Evolutionary conservation across 2,329 filamentous ascomycete species (phyloP).

Genomic region (Aspergillus hiratsukae): DNA sequence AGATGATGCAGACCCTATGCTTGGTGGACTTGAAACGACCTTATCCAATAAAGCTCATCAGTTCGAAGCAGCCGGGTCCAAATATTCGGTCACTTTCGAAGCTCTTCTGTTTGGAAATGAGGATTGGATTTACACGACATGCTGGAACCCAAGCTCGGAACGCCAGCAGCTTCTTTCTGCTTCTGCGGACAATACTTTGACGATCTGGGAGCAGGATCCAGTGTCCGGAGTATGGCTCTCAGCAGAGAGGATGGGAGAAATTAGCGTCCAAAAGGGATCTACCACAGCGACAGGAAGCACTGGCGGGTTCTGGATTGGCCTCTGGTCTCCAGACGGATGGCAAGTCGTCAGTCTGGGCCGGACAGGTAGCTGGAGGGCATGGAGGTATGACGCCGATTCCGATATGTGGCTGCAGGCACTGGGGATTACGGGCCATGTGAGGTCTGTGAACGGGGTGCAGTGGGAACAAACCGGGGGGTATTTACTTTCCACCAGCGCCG

Average conservation of each 20-base stretch:
- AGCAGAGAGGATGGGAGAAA: slow-evolving; percentile 79
- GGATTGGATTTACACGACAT: slow-evolving; percentile 93
- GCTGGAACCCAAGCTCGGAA: slow-evolving; percentile 59
- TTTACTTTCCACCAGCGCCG: slow-evolving; percentile 79
- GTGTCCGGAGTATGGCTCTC: slow-evolving; percentile 89
- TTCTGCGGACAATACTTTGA: slow-evolving; percentile 90
- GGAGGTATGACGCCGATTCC: slow-evolving; percentile 59
- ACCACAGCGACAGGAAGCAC: slow-evolving; percentile 95
- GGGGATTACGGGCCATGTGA: slow-evolving; percentile 78
- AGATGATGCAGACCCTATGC: slow-evolving; percentile 32
- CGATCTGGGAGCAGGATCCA: slow-evolving; percentile 84
- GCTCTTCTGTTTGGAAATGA: slow-evolving; percentile 91
- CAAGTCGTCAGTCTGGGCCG: slow-evolving; percentile 78
- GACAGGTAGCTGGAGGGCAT: slow-evolving; percentile 89
- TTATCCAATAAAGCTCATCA: slow-evolving; percentile 86
- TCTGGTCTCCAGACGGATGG: slow-evolving; percentile 77
- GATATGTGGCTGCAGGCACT: slow-evolving; percentile 73
- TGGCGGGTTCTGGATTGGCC: slow-evolving; percentile 91
- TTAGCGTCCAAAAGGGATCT: slow-evolving; percentile 89
- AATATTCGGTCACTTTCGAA: slow-evolving; percentile 85
- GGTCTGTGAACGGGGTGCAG: slow-evolving; percentile 72
- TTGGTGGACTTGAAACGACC: slow-evolving; percentile 55
- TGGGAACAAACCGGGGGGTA: slow-evolving; percentile 83
- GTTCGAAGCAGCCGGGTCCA: slow-evolving; percentile 57
- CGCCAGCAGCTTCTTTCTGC: slow-evolving; percentile 75